Percentiles rank a stretch among this genome's conserved stretches.
phyloP scores from a whole-genome alignment of 371 early-diverging fungal genomes.

The Mortierella sp. region DNA sequence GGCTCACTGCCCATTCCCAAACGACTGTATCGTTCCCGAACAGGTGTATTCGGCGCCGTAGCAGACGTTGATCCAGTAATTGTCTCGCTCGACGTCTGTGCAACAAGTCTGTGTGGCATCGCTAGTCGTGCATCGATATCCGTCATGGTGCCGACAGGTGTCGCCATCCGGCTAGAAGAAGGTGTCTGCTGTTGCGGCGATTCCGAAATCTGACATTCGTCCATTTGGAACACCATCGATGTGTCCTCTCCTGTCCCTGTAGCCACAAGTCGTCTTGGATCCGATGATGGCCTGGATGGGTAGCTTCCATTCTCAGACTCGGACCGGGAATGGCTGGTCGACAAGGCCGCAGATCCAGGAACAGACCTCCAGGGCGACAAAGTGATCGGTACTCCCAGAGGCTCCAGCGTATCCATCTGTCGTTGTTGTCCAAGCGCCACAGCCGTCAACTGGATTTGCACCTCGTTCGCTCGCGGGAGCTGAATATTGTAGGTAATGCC shows the following conservation, averaged over 20 bases:
- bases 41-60: conserved; percentile 28
- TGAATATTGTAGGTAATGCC: conserved; percentile 73
- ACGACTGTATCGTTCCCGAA: conserved; percentile 16
- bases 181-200: conserved; percentile 24
- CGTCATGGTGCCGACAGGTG: conserved; percentile 14
- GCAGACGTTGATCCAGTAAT: conserved; percentile 24
- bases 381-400: conserved; percentile 44
- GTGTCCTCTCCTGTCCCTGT: conserved; percentile 28
- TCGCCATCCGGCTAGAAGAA: conserved; percentile 17
- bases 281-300: conserved; percentile 1
- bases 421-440: conserved; percentile 64
- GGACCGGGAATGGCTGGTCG: conserved; percentile 40
- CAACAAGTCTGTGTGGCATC: neutral
- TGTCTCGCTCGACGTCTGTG: conserved; percentile 7
- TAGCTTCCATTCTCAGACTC: conserved; percentile 35
- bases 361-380: conserved; percentile 52
- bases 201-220: conserved; percentile 45
- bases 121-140: conserved; percentile 11
- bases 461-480: conserved; percentile 67
- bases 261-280: conserved; percentile 2
- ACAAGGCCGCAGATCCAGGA: conserved; percentile 35
- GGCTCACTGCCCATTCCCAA: conserved; percentile 25
- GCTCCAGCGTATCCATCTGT: conserved; percentile 32
- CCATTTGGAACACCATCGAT: conserved; percentile 58
- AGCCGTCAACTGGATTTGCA: conserved; percentile 74